Evolutionary conservation across 148 eudicot genomes (phyloP).

Genomic region (Cornus suecica): DNA sequence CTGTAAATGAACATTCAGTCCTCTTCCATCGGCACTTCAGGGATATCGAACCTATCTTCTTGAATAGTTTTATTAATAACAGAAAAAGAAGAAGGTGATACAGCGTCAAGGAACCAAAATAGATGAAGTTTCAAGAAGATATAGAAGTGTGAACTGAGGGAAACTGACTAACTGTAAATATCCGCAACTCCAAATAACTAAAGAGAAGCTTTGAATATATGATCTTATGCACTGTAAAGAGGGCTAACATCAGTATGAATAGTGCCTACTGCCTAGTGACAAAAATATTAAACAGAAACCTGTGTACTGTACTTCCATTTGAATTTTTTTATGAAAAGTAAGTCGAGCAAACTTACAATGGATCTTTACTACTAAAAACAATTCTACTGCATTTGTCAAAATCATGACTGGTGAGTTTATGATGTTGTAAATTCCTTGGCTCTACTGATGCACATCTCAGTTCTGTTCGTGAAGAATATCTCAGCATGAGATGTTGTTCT

Average conservation of each 20-base stretch:
- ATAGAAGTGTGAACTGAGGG: background rate
- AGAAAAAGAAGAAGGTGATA: conserved; percentile 61
- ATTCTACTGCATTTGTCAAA: too few relatives aligned
- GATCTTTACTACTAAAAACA: background rate
- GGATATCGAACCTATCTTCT: conserved; percentile 88
- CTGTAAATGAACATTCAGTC: conserved; percentile 31
- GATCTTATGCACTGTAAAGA: background rate
- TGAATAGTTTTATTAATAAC: conserved; percentile 60
- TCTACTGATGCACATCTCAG: too few relatives aligned
- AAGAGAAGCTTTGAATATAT: background rate
- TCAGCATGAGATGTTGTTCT: too few relatives aligned
- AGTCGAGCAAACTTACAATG: background rate
- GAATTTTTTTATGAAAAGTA: background rate
- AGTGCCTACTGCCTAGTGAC: background rate
- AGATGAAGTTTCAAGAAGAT: background rate
- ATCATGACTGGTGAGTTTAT: too few relatives aligned
- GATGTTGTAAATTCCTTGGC: too few relatives aligned
- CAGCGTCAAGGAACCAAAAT: conserved; percentile 51
- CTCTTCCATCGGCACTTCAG: conserved; percentile 97
- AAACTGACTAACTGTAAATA: background rate
- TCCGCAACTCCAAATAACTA: background rate
- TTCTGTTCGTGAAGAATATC: too few relatives aligned
- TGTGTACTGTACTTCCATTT: background rate
- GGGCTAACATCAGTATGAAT: background rate
- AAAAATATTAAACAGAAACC: background rate